Evolutionary conservation across 2,329 filamentous ascomycete species (phyloP).

Genomic region (Keithomyces neogunnii): DNA sequence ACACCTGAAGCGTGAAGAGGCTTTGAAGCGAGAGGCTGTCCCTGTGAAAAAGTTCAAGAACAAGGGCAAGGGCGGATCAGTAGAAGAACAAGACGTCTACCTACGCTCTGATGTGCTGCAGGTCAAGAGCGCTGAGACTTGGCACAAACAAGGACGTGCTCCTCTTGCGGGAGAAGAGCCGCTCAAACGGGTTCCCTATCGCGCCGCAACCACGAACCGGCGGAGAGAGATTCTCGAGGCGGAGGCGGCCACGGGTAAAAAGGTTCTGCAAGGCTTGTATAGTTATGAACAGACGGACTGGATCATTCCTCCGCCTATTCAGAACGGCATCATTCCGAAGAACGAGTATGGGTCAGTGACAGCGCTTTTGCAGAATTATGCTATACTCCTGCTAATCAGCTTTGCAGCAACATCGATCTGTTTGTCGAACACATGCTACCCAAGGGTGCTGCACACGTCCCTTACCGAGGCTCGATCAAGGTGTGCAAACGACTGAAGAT

Average conservation of each 20-base stretch:
- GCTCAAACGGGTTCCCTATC: constrained; percentile 79
- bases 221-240: constrained; percentile 84
- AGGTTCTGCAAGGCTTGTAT: constrained; percentile 80
- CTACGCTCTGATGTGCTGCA: constrained; percentile 68
- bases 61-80: constrained; percentile 64
- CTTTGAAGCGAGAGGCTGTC: constrained; percentile 58
- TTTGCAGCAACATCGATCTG: constrained; percentile 71
- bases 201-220: constrained; percentile 80
- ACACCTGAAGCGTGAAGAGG: constrained; percentile 87
- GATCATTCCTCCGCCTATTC: constrained; percentile 85
- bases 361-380: neutral
- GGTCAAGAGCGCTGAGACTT: constrained; percentile 89
- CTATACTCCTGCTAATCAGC: constrained; percentile 12
- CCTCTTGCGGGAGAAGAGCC: constrained; percentile 63
- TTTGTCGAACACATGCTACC: constrained; percentile 94
- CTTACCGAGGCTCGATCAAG: constrained; percentile 64
- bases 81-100: constrained; percentile 73
- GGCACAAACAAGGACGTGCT: constrained; percentile 91
- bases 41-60: constrained; percentile 68
- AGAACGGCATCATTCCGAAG: constrained; percentile 80
- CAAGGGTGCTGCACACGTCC: constrained; percentile 71
- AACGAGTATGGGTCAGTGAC: constrained; percentile 66
- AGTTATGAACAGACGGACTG: constrained; percentile 81
- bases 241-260: constrained; percentile 69
- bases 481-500: constrained; percentile 79